phyloP scores from a whole-genome alignment of 2,329 filamentous ascomycete species.

The Pseudocercospora musae region DNA sequence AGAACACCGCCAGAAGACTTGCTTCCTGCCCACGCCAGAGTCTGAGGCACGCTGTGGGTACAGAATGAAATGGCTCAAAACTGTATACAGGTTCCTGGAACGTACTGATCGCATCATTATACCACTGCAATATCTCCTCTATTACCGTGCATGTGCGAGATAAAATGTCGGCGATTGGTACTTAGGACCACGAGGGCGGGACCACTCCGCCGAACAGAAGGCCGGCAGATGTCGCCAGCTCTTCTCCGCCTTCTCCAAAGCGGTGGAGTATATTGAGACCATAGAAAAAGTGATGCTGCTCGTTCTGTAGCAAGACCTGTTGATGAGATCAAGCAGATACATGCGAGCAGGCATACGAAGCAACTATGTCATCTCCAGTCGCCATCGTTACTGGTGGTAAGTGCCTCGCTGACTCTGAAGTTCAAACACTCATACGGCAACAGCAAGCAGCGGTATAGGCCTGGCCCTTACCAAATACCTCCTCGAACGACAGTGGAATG shows the following conservation, averaged over 20 bases:
- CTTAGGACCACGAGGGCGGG: neutral
- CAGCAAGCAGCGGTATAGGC: constrained; percentile 45
- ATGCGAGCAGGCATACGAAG: neutral
- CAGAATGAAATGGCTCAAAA: too few relatives aligned
- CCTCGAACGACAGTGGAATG: constrained; percentile 36
- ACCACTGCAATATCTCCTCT: neutral
- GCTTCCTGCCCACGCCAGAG: too few relatives aligned
- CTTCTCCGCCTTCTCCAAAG: neutral
- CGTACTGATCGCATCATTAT: neutral
- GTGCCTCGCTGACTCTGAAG: neutral
- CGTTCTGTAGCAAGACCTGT: neutral
- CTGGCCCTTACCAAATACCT: constrained; percentile 44
- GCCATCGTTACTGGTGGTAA: constrained; percentile 43
- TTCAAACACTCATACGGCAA: neutral
- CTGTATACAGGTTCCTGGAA: too few relatives aligned
- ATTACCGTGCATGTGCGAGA: neutral
- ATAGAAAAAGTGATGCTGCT: neutral
- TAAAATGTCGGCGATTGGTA: neutral
- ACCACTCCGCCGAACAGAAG: neutral
- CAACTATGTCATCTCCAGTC: constrained; percentile 38
- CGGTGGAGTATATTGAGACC: neutral
- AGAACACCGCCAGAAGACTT: neutral
- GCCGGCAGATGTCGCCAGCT: neutral
- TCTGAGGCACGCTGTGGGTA: too few relatives aligned
- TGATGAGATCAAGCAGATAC: neutral